Base-by-base conservation (phyloP, 1,284 basidiomycete genomes). In the Erythrobasidium hasegawianum region DNA sequence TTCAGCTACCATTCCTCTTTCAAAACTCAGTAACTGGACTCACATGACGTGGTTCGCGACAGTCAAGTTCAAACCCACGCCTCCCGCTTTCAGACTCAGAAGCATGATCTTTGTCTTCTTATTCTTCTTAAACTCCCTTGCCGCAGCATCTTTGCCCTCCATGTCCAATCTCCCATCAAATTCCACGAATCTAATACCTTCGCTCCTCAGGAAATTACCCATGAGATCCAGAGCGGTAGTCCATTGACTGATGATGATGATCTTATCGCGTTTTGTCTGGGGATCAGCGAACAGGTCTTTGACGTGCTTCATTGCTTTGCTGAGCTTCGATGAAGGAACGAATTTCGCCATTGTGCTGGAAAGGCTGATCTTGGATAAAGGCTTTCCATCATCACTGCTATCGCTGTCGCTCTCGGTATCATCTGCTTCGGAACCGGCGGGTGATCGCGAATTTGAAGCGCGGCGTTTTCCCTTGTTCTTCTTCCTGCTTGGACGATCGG, bases 211-310 rank as follows among this genome's bases (percentile, higher is more conserved):
- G 71, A 84, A 86, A 67, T 82, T 76, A 0, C 83, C 84, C 10
- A 85, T 81, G 8, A 85, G 77, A 10, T 79, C 75, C 4, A 86
- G 77, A 38, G 50, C 62, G 20, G 20, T 33, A 2, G 61, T 59
- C 49, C 84, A 86, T 71, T 85, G 84, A 0, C 83, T 85, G 40
- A 86, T 78, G 61, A 87, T 24, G 57, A 86, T 74, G 38, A 7
- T 22, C 18, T 57, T 57, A 38, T 57, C 61, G 8, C 56, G 39
- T 33, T 29, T 57, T 2, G 43, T 47, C 43, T 47, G n/a, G 7
- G 61, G 61, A 18, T 50, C 38, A n/a, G 41, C 52, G n/a, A 27
- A 43, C 22, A 64, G 53, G 61, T 47, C 43, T 13, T 54, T 41
- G 26, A 57, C 22, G 50, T 56, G 55, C 7, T 50, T 27, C 20